Evolutionary conservation across 768 basidiomycete genomes (phyloP), one percentile per base, ranked within the genome.

Genomic region (Lactifluus subvellereus): DNA sequence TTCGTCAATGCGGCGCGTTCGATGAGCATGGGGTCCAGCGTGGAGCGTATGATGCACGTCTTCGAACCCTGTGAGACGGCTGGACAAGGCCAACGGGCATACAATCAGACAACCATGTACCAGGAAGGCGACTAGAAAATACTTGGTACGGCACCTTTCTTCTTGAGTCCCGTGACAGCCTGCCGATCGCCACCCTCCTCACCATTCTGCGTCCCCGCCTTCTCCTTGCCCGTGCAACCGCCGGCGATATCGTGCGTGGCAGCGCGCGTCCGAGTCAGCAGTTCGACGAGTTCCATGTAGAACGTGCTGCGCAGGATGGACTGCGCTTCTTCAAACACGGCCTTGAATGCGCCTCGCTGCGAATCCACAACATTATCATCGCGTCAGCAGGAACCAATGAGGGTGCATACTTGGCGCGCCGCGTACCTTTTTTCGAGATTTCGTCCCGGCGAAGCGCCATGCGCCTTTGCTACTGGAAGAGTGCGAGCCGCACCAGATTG

Each of bases 1-100:
- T 83, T 81, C 0, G 82, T 79, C 16, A 79, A 69, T 2, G 82
- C 78, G 0, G 90, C 85, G 35, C 79, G 75, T 59, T 83, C 82
- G 55, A 94, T 83, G 57, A 96, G 75, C 13, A 72, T 65, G 0
- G 82, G 73, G 59, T 91, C 76, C 16, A 97, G 80, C 1, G 72
- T 76, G 1, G 93, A 94, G 51, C 94, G 87, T n/a, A 97, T 77
- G 49, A 95, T 89, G 71, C 89, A 98, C 6, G 84, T 84, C 70
- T 91, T 93, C 1, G 89, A 85, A 1, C 88, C 84, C 2, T 79
- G 70, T 6, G 82, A 76, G 10, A 81, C 72, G 20, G 81, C 86
- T 84, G n/a, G 14, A 27, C 27, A 27, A 38, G 7, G 5, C 57
- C 45, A 50, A 27, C 6, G 14, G 4, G 20, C 56, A 57, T 13